A percentile compares a stretch with the other conserved stretches of the same genome.
Conservation (phyloP, 495 filamentous ascomycete genomes). For the Amorphotheca resinae region DNA sequence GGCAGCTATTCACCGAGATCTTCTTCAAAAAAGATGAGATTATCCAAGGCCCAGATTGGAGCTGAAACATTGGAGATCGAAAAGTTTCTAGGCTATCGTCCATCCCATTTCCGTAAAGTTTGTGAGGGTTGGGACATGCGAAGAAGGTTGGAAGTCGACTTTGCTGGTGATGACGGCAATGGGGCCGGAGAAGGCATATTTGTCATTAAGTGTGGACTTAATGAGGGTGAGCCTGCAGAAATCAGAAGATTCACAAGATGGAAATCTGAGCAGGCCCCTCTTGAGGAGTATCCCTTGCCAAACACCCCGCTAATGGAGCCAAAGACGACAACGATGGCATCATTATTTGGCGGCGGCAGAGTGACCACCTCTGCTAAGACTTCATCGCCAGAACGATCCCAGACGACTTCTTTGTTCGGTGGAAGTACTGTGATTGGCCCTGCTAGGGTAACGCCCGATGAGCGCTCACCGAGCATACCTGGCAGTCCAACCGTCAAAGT, state of each 20-base stretch:
- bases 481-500: conserved; percentile 1
- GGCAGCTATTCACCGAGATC: conserved; percentile 56
- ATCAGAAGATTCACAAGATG: conserved; percentile 22
- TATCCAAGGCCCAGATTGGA: conserved; percentile 53
- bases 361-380: conserved; percentile 12
- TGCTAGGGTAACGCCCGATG: conserved; percentile 5
- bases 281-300: conserved; percentile 17
- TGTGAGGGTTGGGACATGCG: conserved; percentile 92
- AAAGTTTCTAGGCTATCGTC: conserved; percentile 58
- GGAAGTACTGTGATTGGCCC: conserved; percentile 18
- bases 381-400: conserved; percentile 11
- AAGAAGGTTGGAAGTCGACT: conserved; percentile 76
- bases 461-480: conserved; percentile 13
- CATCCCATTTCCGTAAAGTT: conserved; percentile 62
- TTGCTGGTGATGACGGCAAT: conserved; percentile 62
- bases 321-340: conserved; percentile 19
- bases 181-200: conserved; percentile 64
- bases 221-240: conserved; percentile 34
- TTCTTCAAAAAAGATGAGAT: conserved; percentile 56
- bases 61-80: conserved; percentile 76
- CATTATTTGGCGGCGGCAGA: conserved; percentile 27
- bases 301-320: conserved; percentile 19
- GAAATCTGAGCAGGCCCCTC: conserved; percentile 18
- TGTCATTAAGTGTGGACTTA: conserved; percentile 53
- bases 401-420: conserved; percentile 7